Base-by-base conservation (phyloP, 2,329 filamentous ascomycete species). In the Seiridium unicorne region DNA sequence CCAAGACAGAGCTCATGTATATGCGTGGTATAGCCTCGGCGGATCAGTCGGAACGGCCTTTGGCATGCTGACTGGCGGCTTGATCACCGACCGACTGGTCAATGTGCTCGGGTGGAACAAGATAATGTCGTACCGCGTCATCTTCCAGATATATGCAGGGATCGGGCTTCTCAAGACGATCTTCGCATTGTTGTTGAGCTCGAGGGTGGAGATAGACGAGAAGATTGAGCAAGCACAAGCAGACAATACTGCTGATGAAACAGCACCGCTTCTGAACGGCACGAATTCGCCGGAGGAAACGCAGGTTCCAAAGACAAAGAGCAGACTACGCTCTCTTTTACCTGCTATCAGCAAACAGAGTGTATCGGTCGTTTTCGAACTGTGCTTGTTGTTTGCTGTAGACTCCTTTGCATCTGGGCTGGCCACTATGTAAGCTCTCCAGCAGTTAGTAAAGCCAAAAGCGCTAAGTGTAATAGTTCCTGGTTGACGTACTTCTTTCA, bases 11-110 rank as follows among this genome's bases (percentile, higher is more conserved):
- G 77, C 79, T 60, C 84, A 88, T 66, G 76, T 88, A 35, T 88
- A 84, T 62, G 85, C 85, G 3, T 88, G 85, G 85, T 88, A 88
- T 65, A 81, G 77, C 5, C 75, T 88, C 5, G 70, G 79, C 1
- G 88, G 88, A 3, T 82, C 79, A 0, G 81, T 84, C 0, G 88
- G 88, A 0, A 79, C 82, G 0, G 87, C 89, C 0, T 76, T 83
- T 13, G 88, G 89, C 1, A 81, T 85, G 61, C 73, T 87, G 49
- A 73, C 77, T 0, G 82, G 82, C 58, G 89, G 89, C 2, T 89
- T 85, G 84, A 69, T 81, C 3, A 78, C 89, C 4, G 79, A 84
- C 48, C 69, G 77, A 3, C 72, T 89, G 36, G 76, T 79, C 31
- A 66, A 69, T 1, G 66, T 66, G 18, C 63, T 64, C 3, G 49